These are phyloP conservation scores for Populus hybrid DNA, from an alignment of 441 rosid species.

Conservation along the genomic window DNA sequence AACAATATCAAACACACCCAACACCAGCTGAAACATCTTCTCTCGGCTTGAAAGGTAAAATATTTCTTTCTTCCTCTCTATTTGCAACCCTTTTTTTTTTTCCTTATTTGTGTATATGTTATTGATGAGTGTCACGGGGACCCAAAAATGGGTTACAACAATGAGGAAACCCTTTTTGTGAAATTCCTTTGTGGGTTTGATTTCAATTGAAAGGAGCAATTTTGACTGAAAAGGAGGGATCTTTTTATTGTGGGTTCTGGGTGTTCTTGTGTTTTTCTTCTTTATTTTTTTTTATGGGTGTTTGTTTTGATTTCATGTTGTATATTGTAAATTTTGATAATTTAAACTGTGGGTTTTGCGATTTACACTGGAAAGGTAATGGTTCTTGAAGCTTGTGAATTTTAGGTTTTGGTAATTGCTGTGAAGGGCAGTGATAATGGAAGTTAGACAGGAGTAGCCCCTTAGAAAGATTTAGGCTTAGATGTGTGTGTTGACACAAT, in stretches of 20 bases:
- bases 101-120: not conserved
- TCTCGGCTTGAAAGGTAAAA: not conserved
- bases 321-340: not conserved
- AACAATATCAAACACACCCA: not conserved
- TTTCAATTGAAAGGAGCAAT: not conserved
- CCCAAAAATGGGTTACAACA: no score
- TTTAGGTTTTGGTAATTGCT: not conserved
- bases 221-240: not conserved
- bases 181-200: not conserved
- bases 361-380: no score
- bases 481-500: not conserved
- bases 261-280: not conserved
- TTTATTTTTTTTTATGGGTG: not conserved
- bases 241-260: not conserved
- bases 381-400: not conserved
- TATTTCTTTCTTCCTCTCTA: not conserved
- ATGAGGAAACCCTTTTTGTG: not conserved
- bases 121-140: no score
- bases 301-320: not conserved
- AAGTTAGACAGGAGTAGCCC: not conserved
- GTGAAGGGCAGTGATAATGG: not conserved
- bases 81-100: not conserved
- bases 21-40: not conserved
- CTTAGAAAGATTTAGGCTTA: not conserved
- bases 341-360: not conserved